phyloP scores from a whole-genome alignment of 1,139 yeast species.

The Debaryomyces singareniensis region DNA sequence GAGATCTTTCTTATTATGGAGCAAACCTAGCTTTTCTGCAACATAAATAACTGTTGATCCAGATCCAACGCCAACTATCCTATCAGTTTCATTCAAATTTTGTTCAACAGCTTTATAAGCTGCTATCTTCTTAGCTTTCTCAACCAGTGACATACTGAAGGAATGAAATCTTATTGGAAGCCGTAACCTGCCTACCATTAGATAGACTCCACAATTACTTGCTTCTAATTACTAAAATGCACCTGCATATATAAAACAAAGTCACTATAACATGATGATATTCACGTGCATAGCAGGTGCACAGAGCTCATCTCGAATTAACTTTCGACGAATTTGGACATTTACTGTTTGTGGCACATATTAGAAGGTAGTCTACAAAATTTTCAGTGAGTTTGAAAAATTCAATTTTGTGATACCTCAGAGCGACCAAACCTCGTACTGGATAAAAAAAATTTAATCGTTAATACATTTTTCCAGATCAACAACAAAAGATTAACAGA shows the following conservation, averaged over 20 bases:
- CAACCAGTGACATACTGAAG: conserved; percentile 23
- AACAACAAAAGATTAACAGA: conserved; percentile 11
- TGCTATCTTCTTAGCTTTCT: conserved; percentile 74
- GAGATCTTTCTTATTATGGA: conserved; percentile 48
- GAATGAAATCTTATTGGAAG: conserved; percentile 6
- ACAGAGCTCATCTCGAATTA: background rate
- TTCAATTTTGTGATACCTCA: background rate
- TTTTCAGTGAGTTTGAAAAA: background rate
- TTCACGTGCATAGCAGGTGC: background rate
- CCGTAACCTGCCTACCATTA: no score
- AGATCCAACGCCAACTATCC: conserved; percentile 88
- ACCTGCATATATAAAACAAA: background rate
- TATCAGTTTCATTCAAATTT: conserved; percentile 64
- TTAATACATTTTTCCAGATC: background rate
- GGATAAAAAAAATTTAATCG: conserved; percentile 1
- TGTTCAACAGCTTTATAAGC: conserved; percentile 93
- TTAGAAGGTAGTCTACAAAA: background rate
- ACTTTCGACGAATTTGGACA: background rate
- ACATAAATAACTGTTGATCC: conserved; percentile 96
- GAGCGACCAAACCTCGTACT: background rate
- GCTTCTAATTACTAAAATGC: no score
- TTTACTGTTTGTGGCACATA: background rate
- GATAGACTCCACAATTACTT: no score
- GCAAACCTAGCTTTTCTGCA: conserved; percentile 87
- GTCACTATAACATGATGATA: background rate